Evolutionary conservation across 176 grass and related monocot species (phyloP).

Genomic region (Musa acuminata): DNA sequence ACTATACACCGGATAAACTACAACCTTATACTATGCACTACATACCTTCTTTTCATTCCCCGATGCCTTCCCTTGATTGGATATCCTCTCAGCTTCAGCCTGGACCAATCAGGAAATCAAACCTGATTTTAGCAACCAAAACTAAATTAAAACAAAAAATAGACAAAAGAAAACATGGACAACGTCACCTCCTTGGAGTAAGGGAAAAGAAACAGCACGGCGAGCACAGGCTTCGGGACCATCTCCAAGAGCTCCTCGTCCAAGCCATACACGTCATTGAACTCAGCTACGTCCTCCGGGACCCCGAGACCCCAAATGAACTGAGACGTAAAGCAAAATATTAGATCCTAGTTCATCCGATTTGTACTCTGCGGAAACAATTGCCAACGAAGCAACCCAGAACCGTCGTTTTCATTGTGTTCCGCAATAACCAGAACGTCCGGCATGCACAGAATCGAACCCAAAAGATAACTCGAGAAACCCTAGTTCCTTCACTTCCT

Average conservation of each 20-base stretch:
- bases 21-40: not conserved
- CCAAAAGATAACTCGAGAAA: not conserved
- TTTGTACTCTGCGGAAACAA: not conserved
- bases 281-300: slow-evolving; percentile 49
- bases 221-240: slow-evolving; percentile 86
- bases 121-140: not conserved
- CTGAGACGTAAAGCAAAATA: slow-evolving; percentile 22
- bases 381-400: not conserved
- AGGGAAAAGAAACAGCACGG: slow-evolving; percentile 93
- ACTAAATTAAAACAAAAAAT: not conserved
- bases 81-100: slow-evolving; percentile 13
- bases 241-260: slow-evolving; percentile 81
- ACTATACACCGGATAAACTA: not conserved
- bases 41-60: not conserved
- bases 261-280: slow-evolving; percentile 91
- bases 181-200: slow-evolving; percentile 35
- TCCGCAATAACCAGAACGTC: not conserved
- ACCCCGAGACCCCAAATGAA: slow-evolving; percentile 88
- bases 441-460: not conserved
- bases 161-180: not conserved
- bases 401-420: not conserved
- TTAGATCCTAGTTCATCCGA: not conserved
- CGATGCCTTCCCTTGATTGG: not conserved
- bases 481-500: not conserved
- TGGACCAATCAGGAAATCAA: not conserved